Evolutionary conservation across 108 stramenopile genomes (phyloP).

Genomic region (Nitzschia sp.): DNA sequence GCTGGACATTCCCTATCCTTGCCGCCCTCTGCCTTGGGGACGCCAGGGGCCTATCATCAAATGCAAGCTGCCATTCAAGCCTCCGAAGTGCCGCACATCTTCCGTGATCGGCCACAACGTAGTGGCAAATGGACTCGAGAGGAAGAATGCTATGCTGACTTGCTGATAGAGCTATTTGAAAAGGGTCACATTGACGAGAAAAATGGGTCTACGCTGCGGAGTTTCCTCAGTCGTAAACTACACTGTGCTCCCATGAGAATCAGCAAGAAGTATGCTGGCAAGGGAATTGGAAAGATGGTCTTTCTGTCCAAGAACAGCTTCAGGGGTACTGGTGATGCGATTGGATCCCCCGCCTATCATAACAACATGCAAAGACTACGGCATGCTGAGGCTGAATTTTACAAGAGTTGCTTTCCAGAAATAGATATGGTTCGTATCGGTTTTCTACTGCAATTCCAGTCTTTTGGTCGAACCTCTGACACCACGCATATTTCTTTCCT

Average conservation of each 20-base stretch:
- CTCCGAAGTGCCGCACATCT: not conserved
- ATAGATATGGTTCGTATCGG: constrained; percentile 1
- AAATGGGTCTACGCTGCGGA: constrained; percentile 92
- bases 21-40: not conserved
- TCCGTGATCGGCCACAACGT: constrained; percentile 24
- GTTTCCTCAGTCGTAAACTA: constrained; percentile 89
- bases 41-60: not conserved
- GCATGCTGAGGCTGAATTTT: constrained; percentile 17
- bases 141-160: constrained; percentile 87
- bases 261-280: constrained; percentile 77
- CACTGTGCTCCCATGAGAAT: constrained; percentile 96
- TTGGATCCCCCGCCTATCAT: constrained; percentile 8
- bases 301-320: constrained; percentile 18
- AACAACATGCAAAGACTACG: constrained; percentile 1
- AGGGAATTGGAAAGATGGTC: constrained; percentile 46
- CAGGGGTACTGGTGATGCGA: not conserved
- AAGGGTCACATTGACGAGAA: constrained; percentile 74
- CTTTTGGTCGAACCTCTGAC: no score
- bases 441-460: no score
- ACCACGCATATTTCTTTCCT: no score
- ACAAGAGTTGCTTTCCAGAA: constrained; percentile 5
- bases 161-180: constrained; percentile 89
- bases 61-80: not conserved
- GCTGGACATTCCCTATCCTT: no score
- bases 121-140: constrained; percentile 91